A percentile compares a stretch with the other conserved stretches of the same genome.
Conservation (phyloP, 2,329 filamentous ascomycete genomes). For the Aspergillus persii region DNA sequence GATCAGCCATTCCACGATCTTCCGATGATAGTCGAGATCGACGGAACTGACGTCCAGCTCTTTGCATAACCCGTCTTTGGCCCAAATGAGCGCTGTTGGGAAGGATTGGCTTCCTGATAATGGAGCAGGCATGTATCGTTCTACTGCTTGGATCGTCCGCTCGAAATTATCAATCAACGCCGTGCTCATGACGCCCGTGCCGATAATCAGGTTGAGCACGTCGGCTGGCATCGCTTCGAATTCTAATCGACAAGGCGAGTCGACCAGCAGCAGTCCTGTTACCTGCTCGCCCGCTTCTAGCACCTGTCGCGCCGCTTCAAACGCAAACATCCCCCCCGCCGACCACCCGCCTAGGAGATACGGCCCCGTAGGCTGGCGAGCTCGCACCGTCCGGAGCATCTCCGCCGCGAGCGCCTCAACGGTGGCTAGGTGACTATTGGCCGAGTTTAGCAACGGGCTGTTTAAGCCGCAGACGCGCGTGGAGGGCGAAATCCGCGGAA, state of each 20-base stretch:
- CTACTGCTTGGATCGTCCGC: not conserved
- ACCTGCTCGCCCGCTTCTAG: constrained; percentile 51
- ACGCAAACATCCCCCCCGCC: constrained; percentile 66
- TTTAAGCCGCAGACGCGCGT: constrained; percentile 55
- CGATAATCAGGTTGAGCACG: not conserved
- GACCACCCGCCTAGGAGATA: constrained; percentile 67
- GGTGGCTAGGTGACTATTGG: not conserved
- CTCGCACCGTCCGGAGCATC: constrained; percentile 6
- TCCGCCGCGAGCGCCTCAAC: constrained; percentile 25
- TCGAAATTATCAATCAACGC: not conserved
- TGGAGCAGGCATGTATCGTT: not conserved
- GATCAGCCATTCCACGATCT: not conserved
- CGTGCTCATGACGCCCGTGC: not conserved
- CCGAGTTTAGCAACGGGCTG: constrained; percentile 30
- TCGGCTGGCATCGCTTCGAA: not conserved
- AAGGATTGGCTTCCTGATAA: not conserved
- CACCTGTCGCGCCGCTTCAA: constrained; percentile 59
- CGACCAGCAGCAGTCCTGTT: constrained; percentile 60
- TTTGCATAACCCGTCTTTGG: not conserved
- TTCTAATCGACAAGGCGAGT: constrained; percentile 54
- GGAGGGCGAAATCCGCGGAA: constrained; percentile 43
- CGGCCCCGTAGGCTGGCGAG: constrained; percentile 44
- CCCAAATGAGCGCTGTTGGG: not conserved
- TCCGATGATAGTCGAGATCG: not conserved
- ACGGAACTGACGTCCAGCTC: not conserved